Evolutionary conservation across 768 basidiomycete genomes (phyloP).

Genomic region (Russula compacta): DNA sequence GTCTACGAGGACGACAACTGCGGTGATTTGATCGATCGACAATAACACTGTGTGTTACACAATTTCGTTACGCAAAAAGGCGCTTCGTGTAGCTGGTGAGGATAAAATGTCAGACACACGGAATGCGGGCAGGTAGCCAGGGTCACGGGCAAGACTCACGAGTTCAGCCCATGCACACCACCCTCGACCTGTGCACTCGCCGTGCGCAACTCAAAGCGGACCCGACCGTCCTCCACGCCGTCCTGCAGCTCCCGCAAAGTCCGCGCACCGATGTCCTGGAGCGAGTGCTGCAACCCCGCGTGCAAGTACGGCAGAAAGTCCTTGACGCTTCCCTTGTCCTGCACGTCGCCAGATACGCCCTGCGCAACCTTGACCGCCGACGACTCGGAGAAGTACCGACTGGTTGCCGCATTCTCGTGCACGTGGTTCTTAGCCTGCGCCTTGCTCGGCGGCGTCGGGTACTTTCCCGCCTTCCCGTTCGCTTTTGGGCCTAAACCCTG

Average conservation of each 20-base stretch:
- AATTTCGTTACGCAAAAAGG: conserved; percentile 32
- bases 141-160: conserved; percentile 43
- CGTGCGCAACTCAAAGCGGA: conserved; percentile 88
- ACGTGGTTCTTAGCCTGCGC: conserved; percentile 28
- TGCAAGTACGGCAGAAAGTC: conserved; percentile 85
- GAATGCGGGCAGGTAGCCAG: not conserved
- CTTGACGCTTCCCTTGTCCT: conserved; percentile 93
- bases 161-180: conserved; percentile 91
- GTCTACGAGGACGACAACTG: not conserved
- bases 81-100: conserved; percentile 46
- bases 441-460: conserved; percentile 36
- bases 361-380: conserved; percentile 94
- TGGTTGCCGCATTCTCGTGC: conserved; percentile 89
- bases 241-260: conserved; percentile 56
- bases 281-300: conserved; percentile 80
- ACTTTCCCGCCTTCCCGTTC: conserved; percentile 29
- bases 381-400: conserved; percentile 90
- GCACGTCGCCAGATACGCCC: conserved; percentile 93
- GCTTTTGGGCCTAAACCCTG: conserved; percentile 25
- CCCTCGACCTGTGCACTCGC: conserved; percentile 95
- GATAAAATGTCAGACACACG: not conserved
- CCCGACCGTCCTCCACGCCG: conserved; percentile 54
- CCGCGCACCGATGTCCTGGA: conserved; percentile 85
- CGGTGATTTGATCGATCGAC: not conserved
- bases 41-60: not conserved